These are phyloP conservation scores for Hordeum pubiflorum DNA, from an alignment of 202 grass and related monocot genomes.

Conservation along the genomic window DNA sequence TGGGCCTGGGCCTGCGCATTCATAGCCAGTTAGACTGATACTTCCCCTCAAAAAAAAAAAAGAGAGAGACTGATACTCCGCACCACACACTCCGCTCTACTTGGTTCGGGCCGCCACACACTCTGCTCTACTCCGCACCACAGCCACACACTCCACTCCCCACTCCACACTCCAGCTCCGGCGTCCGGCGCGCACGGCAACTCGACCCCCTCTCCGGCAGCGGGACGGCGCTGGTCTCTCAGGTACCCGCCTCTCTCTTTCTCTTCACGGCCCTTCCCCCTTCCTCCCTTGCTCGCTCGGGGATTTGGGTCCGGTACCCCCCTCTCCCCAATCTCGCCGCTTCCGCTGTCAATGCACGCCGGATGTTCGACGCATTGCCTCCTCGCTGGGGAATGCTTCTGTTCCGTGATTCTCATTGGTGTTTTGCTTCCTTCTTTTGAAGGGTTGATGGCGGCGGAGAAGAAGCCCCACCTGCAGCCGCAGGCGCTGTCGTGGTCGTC, in stretches of 20 bases:
- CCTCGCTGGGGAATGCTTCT: background rate
- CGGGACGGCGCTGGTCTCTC: too few species aligned
- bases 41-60: too few species aligned
- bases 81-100: too few species aligned
- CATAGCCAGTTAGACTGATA: too few species aligned
- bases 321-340: background rate
- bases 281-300: background rate
- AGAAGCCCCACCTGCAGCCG: background rate
- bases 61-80: too few species aligned
- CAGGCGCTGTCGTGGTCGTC: background rate
- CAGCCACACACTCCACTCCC: background rate
- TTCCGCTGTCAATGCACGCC: background rate
- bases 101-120: too few species aligned
- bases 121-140: background rate
- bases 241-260: background rate
- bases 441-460: background rate
- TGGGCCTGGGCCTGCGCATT: too few species aligned
- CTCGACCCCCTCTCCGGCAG: background rate
- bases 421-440: background rate
- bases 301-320: background rate
- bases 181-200: background rate
- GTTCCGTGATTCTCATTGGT: background rate
- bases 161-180: too few species aligned
- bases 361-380: background rate
- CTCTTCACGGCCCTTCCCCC: background rate